These are phyloP conservation scores for Primulina eburnea DNA, from an alignment of 257 asterid species.

Conservation along the genomic window DNA sequence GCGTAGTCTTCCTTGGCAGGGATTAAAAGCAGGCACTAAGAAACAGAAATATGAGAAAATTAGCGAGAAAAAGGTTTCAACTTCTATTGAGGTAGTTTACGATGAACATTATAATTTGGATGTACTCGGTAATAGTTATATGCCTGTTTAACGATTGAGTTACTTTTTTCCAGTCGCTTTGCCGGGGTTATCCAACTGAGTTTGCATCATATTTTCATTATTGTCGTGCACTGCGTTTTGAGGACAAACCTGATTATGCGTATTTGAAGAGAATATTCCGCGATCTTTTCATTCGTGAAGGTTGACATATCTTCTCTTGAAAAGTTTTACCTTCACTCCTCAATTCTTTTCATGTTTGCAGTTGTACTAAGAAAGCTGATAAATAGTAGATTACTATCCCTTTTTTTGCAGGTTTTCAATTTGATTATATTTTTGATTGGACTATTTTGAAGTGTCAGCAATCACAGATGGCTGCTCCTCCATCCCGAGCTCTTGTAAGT, in stretches of 20 bases:
- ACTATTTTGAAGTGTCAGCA: conserved; percentile 32
- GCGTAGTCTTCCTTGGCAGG: conserved; percentile 49
- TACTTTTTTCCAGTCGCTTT: conserved; percentile 27
- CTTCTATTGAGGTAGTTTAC: conserved; percentile 38
- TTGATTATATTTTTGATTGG: conserved; percentile 37
- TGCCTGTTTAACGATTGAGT: not conserved
- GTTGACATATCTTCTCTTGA: not conserved
- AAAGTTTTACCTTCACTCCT: not conserved
- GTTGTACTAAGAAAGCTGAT: not conserved
- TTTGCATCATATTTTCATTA: conserved; percentile 36
- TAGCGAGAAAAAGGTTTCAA: conserved; percentile 39
- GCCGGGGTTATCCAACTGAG: conserved; percentile 36
- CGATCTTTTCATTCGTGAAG: conserved; percentile 25
- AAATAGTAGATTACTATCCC: not conserved
- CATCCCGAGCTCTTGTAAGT: conserved; percentile 66
- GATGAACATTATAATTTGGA: not conserved
- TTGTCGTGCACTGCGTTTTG: conserved; percentile 32
- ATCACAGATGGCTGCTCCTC: conserved; percentile 22
- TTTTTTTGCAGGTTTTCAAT: conserved; percentile 29
- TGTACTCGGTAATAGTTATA: not conserved
- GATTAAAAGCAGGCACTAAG: conserved; percentile 39
- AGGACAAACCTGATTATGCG: conserved; percentile 33
- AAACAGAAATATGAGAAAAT: conserved; percentile 43
- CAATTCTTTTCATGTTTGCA: not conserved
- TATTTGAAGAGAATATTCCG: conserved; percentile 29